These are phyloP conservation scores for Fusarium devonianum DNA, from an alignment of 2,329 filamentous ascomycete genomes.

Conservation along the genomic window DNA sequence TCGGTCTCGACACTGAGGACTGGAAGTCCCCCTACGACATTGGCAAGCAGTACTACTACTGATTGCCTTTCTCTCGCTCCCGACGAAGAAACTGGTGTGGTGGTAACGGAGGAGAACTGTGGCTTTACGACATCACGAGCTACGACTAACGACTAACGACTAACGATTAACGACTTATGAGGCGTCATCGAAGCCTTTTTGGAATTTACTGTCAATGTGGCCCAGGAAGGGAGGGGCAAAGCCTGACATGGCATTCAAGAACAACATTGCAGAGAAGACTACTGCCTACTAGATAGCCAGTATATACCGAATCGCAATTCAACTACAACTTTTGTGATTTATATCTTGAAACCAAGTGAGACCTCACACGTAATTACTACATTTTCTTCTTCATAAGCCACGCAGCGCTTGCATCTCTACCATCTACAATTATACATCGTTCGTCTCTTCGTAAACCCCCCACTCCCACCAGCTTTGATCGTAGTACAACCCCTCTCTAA, in stretches of 20 bases:
- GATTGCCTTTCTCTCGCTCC: neutral
- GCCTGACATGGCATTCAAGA: neutral
- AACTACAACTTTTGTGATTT: neutral
- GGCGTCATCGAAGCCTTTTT: conserved; percentile 6
- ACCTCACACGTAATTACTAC: conserved; percentile 11
- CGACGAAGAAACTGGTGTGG: neutral
- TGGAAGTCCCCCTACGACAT: conserved; percentile 43
- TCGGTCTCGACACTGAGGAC: conserved; percentile 35
- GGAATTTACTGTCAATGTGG: conserved; percentile 2
- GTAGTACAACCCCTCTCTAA: conserved; percentile 3
- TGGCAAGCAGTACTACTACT: conserved; percentile 37
- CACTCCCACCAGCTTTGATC: neutral
- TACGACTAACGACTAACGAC: conserved; percentile 1
- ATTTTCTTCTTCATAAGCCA: conserved; percentile 4
- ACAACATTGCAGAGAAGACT: neutral
- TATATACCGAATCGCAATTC: conserved; percentile 1
- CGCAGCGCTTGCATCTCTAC: conserved; percentile 27
- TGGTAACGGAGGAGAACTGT: neutral
- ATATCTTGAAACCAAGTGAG: neutral
- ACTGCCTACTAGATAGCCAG: conserved; percentile 2
- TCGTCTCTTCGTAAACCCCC: conserved; percentile 33
- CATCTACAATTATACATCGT: conserved; percentile 24
- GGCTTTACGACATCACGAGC: neutral
- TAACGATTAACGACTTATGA: neutral
- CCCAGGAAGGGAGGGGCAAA: neutral